These are phyloP conservation scores for Solanum hybrid DNA, from an alignment of 305 asterid species.

Conservation along the genomic window DNA sequence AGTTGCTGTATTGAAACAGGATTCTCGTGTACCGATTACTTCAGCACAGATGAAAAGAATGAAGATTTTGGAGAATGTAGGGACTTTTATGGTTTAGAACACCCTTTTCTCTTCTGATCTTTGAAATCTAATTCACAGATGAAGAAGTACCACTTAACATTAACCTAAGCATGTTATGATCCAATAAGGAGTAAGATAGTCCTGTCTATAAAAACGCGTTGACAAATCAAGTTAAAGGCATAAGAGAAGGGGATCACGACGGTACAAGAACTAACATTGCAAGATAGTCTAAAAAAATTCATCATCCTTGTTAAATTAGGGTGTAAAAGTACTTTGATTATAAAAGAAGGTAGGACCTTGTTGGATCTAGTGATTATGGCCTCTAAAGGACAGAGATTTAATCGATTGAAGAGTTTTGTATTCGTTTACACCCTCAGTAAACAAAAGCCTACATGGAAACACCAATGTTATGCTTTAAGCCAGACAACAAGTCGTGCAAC, in stretches of 20 bases:
- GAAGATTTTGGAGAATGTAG: neutral
- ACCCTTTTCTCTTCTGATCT: neutral
- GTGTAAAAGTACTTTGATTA: neutral
- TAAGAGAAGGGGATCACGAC: neutral
- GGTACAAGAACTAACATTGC: neutral
- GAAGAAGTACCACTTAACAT: neutral
- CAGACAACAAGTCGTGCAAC: neutral
- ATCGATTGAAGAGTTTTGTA: neutral
- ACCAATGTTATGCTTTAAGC: neutral
- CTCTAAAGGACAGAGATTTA: neutral
- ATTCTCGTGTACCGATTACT: neutral
- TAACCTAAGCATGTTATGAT: neutral
- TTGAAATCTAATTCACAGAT: neutral
- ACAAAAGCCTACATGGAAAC: neutral
- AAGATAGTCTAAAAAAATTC: neutral
- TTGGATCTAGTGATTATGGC: neutral
- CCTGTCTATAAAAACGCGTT: neutral
- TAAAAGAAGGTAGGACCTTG: neutral
- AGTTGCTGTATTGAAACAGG: neutral
- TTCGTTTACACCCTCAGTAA: neutral
- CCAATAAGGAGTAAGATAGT: neutral
- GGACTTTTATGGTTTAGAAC: neutral
- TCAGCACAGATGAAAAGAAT: neutral
- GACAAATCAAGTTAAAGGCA: neutral
- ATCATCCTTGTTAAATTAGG: neutral